Evolutionary conservation across 352 stramenopile species (phyloP).

Genomic region (Pythium plurisporium): DNA sequence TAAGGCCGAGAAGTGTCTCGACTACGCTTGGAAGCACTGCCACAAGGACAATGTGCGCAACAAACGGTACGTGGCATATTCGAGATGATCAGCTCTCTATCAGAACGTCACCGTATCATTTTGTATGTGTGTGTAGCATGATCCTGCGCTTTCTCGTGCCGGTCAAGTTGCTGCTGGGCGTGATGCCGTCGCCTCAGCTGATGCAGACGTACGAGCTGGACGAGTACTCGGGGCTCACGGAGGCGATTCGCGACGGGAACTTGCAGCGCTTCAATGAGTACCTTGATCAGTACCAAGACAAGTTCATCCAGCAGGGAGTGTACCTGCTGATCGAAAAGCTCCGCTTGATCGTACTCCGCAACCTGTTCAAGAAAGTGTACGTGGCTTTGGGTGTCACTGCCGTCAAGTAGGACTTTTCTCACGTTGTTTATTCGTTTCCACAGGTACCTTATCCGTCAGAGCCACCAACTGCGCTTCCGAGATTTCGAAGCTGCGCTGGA

Average conservation of each 20-base stretch:
- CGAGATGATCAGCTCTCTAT: no score
- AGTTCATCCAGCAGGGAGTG: conserved; percentile 90
- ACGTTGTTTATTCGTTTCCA: not conserved
- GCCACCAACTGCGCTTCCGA: conserved; percentile 87
- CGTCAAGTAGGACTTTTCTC: no score
- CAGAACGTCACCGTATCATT: not conserved
- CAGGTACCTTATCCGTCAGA: conserved; percentile 79
- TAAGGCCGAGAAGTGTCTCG: conserved; percentile 91
- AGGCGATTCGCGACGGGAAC: conserved; percentile 90
- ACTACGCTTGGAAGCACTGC: conserved; percentile 93
- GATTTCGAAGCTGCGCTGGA: conserved; percentile 87
- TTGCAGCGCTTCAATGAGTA: conserved; percentile 91
- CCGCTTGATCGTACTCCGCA: conserved; percentile 92
- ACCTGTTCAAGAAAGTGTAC: conserved; percentile 96
- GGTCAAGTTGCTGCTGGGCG: conserved; percentile 91
- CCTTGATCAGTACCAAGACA: conserved; percentile 86
- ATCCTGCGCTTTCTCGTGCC: conserved; percentile 95
- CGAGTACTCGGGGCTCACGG: conserved; percentile 85
- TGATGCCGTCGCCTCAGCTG: conserved; percentile 88
- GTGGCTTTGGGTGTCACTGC: no score
- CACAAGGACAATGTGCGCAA: conserved; percentile 82
- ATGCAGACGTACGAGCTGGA: conserved; percentile 88
- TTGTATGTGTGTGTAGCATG: conserved; percentile 41
- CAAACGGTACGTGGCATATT: conserved; percentile 74
- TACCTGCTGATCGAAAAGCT: conserved; percentile 97